phyloP scores from a whole-genome alignment of 805 yeast genomes.

The Candida incommunis region DNA sequence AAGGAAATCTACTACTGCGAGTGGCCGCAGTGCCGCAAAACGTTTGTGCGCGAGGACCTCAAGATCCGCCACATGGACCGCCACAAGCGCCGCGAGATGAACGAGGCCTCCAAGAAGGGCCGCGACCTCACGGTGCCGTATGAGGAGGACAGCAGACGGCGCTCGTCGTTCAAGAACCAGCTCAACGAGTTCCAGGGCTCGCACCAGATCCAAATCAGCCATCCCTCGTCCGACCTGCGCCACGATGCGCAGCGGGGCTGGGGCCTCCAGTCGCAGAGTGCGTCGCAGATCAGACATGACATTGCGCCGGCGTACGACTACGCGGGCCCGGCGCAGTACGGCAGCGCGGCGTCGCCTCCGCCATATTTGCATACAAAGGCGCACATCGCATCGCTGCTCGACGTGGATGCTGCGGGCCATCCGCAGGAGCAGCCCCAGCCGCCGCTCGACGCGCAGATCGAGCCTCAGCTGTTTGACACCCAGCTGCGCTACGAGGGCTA shows the following conservation, averaged over 20 bases:
- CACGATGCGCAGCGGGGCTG: background rate
- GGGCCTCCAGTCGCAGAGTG: background rate
- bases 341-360: background rate
- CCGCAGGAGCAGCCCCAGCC: background rate
- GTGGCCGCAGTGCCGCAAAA: conserved; percentile 20
- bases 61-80: conserved; percentile 21
- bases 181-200: background rate
- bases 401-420: background rate
- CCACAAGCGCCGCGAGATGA: conserved; percentile 12
- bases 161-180: background rate
- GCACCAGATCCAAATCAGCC: background rate
- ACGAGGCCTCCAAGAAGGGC: background rate
- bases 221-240: background rate
- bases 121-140: background rate
- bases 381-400: background rate
- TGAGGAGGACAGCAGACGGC: background rate
- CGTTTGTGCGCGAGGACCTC: conserved; percentile 24
- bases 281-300: background rate
- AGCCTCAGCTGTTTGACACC: background rate
- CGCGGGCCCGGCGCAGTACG: too few species aligned
- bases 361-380: background rate
- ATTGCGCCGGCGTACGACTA: background rate
- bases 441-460: background rate
- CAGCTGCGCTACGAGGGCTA: background rate
- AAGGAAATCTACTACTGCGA: conserved; percentile 21